Percentiles rank a stretch among this genome's conserved stretches.
Conservation (phyloP, 768 basidiomycete genomes). For the Hygrophorus russula region DNA sequence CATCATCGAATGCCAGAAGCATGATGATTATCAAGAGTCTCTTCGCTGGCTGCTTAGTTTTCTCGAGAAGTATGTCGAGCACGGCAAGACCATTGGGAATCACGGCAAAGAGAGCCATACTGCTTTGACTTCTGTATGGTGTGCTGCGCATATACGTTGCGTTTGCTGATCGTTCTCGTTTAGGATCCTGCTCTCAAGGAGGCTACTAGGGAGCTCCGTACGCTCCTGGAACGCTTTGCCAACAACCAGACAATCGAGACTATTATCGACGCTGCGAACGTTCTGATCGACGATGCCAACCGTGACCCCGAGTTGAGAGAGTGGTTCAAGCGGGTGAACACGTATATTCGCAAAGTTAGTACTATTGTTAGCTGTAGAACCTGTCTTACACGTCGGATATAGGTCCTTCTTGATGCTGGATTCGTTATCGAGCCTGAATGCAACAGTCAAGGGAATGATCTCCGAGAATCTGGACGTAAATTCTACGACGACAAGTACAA, state of each 20-base stretch:
- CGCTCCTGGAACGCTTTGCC: slow-evolving; percentile 86
- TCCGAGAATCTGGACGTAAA: slow-evolving; percentile 59
- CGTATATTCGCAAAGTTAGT: slow-evolving; percentile 54
- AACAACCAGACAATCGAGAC: slow-evolving; percentile 55
- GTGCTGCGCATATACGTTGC: not conserved
- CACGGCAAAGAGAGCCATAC: slow-evolving; percentile 13
- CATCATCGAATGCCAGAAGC: slow-evolving; percentile 86
- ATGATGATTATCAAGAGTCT: slow-evolving; percentile 79
- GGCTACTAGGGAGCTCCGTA: slow-evolving; percentile 55
- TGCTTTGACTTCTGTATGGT: slow-evolving; percentile 17
- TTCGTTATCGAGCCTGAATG: slow-evolving; percentile 78
- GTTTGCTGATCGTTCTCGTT: not conserved
- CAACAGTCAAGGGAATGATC: slow-evolving; percentile 45
- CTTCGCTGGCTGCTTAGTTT: slow-evolving; percentile 62
- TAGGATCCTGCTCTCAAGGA: slow-evolving; percentile 46
- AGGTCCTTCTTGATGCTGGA: slow-evolving; percentile 71
- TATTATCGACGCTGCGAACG: slow-evolving; percentile 60
- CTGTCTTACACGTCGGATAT: not conserved
- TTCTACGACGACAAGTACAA: slow-evolving; percentile 68
- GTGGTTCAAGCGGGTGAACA: slow-evolving; percentile 60
- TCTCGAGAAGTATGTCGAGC: slow-evolving; percentile 49
- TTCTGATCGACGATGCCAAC: slow-evolving; percentile 61
- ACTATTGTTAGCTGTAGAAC: not conserved
- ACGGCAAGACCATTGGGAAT: slow-evolving; percentile 25
- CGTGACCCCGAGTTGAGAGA: slow-evolving; percentile 62